phyloP scores from a whole-genome alignment of 2,329 filamentous ascomycete genomes.

The Fusarium avenaceum region DNA sequence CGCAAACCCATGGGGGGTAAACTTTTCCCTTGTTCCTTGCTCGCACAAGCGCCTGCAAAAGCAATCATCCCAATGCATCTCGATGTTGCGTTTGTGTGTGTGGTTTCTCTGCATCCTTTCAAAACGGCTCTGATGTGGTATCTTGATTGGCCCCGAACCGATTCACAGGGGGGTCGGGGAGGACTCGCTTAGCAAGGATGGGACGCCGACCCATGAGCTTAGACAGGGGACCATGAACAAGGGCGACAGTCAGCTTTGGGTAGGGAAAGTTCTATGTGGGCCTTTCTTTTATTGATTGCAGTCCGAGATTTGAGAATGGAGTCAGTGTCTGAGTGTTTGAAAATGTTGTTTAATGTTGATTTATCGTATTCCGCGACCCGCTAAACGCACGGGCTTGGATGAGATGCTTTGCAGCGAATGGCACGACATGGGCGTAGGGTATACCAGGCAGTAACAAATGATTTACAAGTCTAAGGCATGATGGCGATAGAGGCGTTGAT shows the following conservation, averaged over 20 bases:
- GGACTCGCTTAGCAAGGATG: slow-evolving; percentile 27
- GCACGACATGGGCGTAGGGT: background rate
- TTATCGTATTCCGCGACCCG: slow-evolving; percentile 19
- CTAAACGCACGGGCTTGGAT: slow-evolving; percentile 10
- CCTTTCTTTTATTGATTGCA: slow-evolving; percentile 22
- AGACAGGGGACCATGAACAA: slow-evolving; percentile 23
- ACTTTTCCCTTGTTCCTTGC: background rate
- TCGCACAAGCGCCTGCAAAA: background rate
- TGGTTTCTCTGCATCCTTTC: background rate
- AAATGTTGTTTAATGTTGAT: background rate
- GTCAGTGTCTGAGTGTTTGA: background rate
- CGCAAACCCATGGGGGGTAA: background rate
- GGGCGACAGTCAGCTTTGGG: slow-evolving; percentile 16
- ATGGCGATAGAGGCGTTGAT: slow-evolving; percentile 22
- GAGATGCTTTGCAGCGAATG: slow-evolving; percentile 11
- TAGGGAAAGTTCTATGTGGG: background rate
- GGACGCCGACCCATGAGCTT: slow-evolving; percentile 14
- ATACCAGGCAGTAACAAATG: background rate
- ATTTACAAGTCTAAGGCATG: slow-evolving; percentile 15
- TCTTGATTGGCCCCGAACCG: slow-evolving; percentile 33
- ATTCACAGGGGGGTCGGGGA: slow-evolving; percentile 7
- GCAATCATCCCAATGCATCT: slow-evolving; percentile 6
- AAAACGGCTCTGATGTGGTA: slow-evolving; percentile 32
- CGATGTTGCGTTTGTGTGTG: slow-evolving; percentile 16
- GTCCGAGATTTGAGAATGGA: slow-evolving; percentile 42